A percentile compares a stretch with the other conserved stretches of the same genome.
These are phyloP conservation scores for Malassezia dermatis DNA, from an alignment of 1,284 basidiomycete species.

Conservation along the genomic window DNA sequence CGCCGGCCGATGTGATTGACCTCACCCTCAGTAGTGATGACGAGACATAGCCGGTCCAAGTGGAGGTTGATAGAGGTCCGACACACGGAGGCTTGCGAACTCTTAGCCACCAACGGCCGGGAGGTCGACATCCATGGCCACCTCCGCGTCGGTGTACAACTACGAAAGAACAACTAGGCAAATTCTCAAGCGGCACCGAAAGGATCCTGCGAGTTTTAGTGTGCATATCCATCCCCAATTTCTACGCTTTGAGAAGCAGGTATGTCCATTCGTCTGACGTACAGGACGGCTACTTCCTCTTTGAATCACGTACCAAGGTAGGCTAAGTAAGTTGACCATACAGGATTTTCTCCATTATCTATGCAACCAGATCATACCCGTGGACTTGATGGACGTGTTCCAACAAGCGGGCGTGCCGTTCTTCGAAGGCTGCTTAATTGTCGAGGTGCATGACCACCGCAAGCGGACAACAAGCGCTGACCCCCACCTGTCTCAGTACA, in stretches of 20 bases:
- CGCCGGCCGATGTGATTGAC: slow-evolving; percentile 18
- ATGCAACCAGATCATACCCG: slow-evolving; percentile 36
- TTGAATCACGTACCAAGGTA: slow-evolving; percentile 39
- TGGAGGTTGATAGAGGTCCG: background rate
- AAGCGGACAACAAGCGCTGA: slow-evolving; percentile 10
- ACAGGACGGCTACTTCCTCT: slow-evolving; percentile 38
- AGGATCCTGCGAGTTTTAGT: slow-evolving; percentile 37
- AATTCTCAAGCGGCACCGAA: slow-evolving; percentile 38
- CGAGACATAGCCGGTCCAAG: background rate
- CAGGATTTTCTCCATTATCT: slow-evolving; percentile 34
- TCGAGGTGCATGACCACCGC: slow-evolving; percentile 44
- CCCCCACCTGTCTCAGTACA: background rate
- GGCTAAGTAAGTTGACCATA: background rate
- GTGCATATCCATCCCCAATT: slow-evolving; percentile 38
- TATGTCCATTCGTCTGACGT: background rate
- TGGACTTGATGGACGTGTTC: slow-evolving; percentile 39
- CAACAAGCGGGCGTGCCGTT: slow-evolving; percentile 34
- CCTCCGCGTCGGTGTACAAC: slow-evolving; percentile 43
- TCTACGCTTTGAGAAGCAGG: slow-evolving; percentile 41
- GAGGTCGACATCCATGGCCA: slow-evolving; percentile 25
- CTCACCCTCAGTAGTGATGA: slow-evolving; percentile 18
- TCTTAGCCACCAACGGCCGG: background rate
- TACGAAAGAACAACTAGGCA: slow-evolving; percentile 40
- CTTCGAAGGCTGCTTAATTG: slow-evolving; percentile 41
- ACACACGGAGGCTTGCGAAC: background rate